Base-by-base conservation (phyloP, 1,284 basidiomycete species). In the Anthracocystis walkeri region DNA sequence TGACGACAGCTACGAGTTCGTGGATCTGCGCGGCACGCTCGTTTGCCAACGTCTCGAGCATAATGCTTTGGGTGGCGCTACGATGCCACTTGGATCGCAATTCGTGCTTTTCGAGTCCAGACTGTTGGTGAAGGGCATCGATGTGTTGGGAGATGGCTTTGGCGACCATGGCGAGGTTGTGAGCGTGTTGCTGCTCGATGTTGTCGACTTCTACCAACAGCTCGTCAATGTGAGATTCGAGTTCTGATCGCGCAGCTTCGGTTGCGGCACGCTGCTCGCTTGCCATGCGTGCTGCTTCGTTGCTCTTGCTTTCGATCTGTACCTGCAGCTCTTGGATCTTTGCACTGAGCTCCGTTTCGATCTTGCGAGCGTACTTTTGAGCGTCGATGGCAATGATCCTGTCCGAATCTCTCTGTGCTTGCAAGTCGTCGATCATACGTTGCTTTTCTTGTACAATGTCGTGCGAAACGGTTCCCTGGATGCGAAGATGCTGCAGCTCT, bases 1-100 rank as follows among this genome's bases (percentile, higher is more conserved):
- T 68, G 61, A 73, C 69, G 51, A 72, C 68, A 10, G 57, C 64
- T 14, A 68, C 69, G 10, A 76, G 65, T 25, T 76, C 68, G 33
- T 63, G 61, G n/a, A 76, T 65, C 46, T 72, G 68, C 0, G 59
- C 60, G 12, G 46, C 51, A 7, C 58, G 60, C 31, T 76, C 68
- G 14, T 62, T 60, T 4, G 62, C 61, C 7, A 72, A 33, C 18
- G 61, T 65, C 40, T 65, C 67, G 10, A 67, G 27, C 20, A 25
- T 10, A 38, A 70, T 75, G 4, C 45, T 44, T 21, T 63, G 51
- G 7, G 42, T 42, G 11, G 52, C 58, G 40, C 46, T 61, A 27
- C n/a, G 33, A 21, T 74, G 71, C 66, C 64, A 67, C 8, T 54
- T 54, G 4, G 27, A 16, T 12, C 44, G 45, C 33, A 54, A 25